phyloP scores from a whole-genome alignment of 441 rosid genomes.

The Mallotus repandus region DNA sequence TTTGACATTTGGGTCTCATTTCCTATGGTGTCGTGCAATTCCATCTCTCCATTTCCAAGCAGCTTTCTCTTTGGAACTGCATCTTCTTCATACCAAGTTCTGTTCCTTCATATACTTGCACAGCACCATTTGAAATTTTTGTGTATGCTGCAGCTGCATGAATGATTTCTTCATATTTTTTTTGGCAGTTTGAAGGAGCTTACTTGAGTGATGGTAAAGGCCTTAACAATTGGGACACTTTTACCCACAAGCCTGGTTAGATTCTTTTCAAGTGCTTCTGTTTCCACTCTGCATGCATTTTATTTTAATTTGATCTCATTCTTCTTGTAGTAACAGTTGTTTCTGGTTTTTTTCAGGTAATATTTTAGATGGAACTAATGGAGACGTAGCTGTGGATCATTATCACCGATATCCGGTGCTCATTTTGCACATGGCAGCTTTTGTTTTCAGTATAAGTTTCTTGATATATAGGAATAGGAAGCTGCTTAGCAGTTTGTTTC shows the following conservation, averaged over 20 bases:
- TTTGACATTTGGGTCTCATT: slow-evolving; percentile 17
- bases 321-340: neutral
- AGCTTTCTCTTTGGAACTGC: slow-evolving; percentile 73
- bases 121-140: neutral
- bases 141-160: neutral
- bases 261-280: neutral
- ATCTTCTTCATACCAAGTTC: slow-evolving; percentile 75
- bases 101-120: neutral
- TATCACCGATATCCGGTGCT: slow-evolving; percentile 55
- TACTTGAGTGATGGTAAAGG: slow-evolving; percentile 64
- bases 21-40: slow-evolving; percentile 22
- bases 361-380: slow-evolving; percentile 55
- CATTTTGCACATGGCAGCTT: neutral
- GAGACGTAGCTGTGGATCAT: slow-evolving; percentile 59
- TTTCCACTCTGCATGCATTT: neutral
- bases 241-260: slow-evolving; percentile 54
- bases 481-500: neutral
- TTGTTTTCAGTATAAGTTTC: neutral
- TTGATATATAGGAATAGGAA: neutral
- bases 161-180: slow-evolving; percentile 1
- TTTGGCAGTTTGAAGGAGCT: slow-evolving; percentile 67
- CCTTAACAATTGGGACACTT: slow-evolving; percentile 65
- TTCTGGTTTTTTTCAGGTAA: slow-evolving; percentile 32
- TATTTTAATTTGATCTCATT: neutral
- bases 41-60: slow-evolving; percentile 38